Conservation (phyloP, 495 filamentous ascomycete species). For the Neurospora sp. region DNA sequence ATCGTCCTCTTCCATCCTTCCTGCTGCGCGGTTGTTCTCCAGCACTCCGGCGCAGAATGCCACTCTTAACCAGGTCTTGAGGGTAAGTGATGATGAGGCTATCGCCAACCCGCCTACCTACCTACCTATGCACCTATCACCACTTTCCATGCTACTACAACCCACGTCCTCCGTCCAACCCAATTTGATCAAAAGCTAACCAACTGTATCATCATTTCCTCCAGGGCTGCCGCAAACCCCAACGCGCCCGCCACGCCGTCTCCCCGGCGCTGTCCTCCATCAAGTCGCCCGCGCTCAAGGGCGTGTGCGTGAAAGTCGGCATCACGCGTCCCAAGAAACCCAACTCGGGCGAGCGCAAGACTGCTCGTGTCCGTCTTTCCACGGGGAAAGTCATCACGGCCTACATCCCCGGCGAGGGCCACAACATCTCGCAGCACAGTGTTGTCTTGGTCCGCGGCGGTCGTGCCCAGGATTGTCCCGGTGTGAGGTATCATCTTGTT, state of each 20-base stretch:
- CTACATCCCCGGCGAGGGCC: slow-evolving; percentile 94
- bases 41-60: slow-evolving; percentile 39
- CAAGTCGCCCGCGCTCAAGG: slow-evolving; percentile 74
- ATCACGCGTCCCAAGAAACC: slow-evolving; percentile 96
- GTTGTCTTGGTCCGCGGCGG: slow-evolving; percentile 91
- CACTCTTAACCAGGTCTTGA: slow-evolving; percentile 52
- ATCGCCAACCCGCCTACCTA: slow-evolving; percentile 3
- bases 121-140: too few relatives aligned
- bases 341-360: slow-evolving; percentile 92
- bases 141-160: too few relatives aligned
- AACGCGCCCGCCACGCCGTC: slow-evolving; percentile 68
- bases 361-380: slow-evolving; percentile 76
- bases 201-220: not conserved
- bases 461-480: slow-evolving; percentile 90
- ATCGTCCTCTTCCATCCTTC: not conserved
- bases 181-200: not conserved
- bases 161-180: too few relatives aligned
- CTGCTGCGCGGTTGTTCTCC: slow-evolving; percentile 33
- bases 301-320: slow-evolving; percentile 86
- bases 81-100: slow-evolving; percentile 24
- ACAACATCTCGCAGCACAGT: slow-evolving; percentile 98
- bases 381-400: slow-evolving; percentile 77
- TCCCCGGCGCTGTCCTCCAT: slow-evolving; percentile 70
- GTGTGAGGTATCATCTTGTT: slow-evolving; percentile 91
- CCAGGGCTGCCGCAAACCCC: slow-evolving; percentile 63